phyloP scores from a whole-genome alignment of 768 basidiomycete genomes.

The Hysterangium stoloniferum region DNA sequence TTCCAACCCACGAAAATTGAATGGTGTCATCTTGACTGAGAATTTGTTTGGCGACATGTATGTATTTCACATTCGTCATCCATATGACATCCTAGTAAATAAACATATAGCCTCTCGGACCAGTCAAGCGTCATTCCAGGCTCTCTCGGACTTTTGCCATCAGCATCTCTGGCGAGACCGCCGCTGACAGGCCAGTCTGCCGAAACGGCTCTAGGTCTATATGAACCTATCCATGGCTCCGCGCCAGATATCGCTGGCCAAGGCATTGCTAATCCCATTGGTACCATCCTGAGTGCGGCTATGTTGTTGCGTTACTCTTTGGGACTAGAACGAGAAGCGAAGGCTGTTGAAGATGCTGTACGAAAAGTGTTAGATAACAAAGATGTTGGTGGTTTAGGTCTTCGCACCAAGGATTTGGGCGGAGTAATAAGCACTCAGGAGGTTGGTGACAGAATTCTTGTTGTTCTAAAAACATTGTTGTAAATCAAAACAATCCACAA shows the following conservation, averaged over 20 bases:
- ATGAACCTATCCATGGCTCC: constrained; percentile 96
- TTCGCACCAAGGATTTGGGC: constrained; percentile 83
- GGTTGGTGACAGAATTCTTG: constrained; percentile 77
- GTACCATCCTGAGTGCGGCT: constrained; percentile 90
- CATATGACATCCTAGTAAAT: constrained; percentile 5
- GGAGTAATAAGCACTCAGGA: constrained; percentile 69
- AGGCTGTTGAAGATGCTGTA: constrained; percentile 85
- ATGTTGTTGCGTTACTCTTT: constrained; percentile 94
- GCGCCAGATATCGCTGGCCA: constrained; percentile 94
- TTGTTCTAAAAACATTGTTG: constrained; percentile 55
- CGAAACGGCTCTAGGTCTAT: constrained; percentile 75
- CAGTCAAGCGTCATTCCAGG: constrained; percentile 97
- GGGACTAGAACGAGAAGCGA: constrained; percentile 77
- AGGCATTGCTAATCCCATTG: constrained; percentile 91
- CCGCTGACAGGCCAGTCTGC: constrained; percentile 47
- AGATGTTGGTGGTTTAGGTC: constrained; percentile 61
- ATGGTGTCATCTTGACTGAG: constrained; percentile 92
- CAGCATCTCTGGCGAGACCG: constrained; percentile 90
- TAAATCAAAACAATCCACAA: no score
- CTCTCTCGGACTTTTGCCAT: constrained; percentile 91
- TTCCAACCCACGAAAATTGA: constrained; percentile 80
- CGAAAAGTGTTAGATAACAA: constrained; percentile 74
- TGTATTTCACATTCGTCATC: constrained; percentile 24
- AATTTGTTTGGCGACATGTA: constrained; percentile 98
- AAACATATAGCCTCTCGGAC: constrained; percentile 71